Conservation (phyloP, 768 basidiomycete genomes). For the Coprinopsis sp. region DNA sequence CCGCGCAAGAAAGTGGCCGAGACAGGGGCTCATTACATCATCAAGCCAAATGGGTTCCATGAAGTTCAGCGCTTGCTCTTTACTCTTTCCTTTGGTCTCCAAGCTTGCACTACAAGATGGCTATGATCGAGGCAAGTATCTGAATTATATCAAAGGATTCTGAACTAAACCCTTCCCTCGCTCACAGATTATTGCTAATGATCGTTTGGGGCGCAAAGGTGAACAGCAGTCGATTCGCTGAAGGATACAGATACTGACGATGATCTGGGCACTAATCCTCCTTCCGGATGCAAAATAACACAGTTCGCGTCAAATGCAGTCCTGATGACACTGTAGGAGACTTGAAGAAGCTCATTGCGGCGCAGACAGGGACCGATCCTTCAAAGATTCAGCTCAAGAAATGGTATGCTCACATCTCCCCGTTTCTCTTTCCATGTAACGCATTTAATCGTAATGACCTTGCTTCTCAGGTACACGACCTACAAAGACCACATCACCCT, state of each 20-base stretch:
- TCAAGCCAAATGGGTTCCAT: too few species aligned
- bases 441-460: neutral
- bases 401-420: slow-evolving; percentile 54
- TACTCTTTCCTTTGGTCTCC: neutral
- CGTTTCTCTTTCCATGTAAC: neutral
- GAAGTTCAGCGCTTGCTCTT: neutral
- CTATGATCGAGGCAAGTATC: slow-evolving; percentile 47
- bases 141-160: neutral
- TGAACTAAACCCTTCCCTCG: slow-evolving; percentile 3
- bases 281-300: slow-evolving; percentile 1
- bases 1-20: too few species aligned
- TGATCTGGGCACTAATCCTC: slow-evolving; percentile 5
- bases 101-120: slow-evolving; percentile 30
- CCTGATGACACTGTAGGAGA: slow-evolving; percentile 96
- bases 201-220: slow-evolving; percentile 95
- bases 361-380: slow-evolving; percentile 86
- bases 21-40: too few species aligned
- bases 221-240: slow-evolving; percentile 2
- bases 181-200: slow-evolving; percentile 85
- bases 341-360: slow-evolving; percentile 94
- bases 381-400: slow-evolving; percentile 93
- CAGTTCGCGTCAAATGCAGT: slow-evolving; percentile 94
- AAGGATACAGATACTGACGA: slow-evolving; percentile 4
- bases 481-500: slow-evolving; percentile 97
- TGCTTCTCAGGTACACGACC: slow-evolving; percentile 70